A percentile compares a stretch with the other conserved stretches of the same genome.
Conservation (phyloP, 108 stramenopile genomes). For the Cyclotella sp. region DNA sequence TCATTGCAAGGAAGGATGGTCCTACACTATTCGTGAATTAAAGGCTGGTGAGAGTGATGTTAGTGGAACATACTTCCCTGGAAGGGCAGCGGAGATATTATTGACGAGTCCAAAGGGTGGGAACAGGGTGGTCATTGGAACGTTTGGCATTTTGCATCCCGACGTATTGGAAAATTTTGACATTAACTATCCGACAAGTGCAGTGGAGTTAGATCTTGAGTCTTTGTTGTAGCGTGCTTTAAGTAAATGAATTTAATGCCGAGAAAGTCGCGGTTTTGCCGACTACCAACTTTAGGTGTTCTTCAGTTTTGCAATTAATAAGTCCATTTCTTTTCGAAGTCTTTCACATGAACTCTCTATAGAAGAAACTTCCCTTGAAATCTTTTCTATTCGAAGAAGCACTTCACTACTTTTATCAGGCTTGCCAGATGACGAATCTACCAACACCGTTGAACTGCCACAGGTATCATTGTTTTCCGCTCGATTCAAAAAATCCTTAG, state of each 20-base stretch:
- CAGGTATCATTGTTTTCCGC: neutral
- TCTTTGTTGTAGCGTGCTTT: slow-evolving; percentile 69
- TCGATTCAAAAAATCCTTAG: slow-evolving; percentile 22
- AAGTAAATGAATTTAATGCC: neutral
- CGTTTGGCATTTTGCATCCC: slow-evolving; percentile 97
- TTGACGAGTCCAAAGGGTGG: slow-evolving; percentile 68
- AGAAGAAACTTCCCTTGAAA: slow-evolving; percentile 1
- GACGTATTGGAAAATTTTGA: slow-evolving; percentile 94
- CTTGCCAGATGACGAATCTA: neutral
- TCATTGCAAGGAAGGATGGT: slow-evolving; percentile 83
- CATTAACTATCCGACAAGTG: slow-evolving; percentile 87
- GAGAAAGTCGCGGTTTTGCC: no score
- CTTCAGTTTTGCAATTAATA: slow-evolving; percentile 4
- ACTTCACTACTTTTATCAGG: neutral
- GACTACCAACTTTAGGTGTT: neutral
- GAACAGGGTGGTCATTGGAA: slow-evolving; percentile 73
- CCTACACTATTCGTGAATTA: slow-evolving; percentile 73
- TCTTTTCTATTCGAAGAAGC: slow-evolving; percentile 9
- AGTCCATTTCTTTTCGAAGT: slow-evolving; percentile 11
- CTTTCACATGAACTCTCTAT: slow-evolving; percentile 14
- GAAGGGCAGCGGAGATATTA: slow-evolving; percentile 94
- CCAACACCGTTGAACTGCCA: neutral
- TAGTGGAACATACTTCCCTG: slow-evolving; percentile 93
- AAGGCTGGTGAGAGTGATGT: slow-evolving; percentile 53
- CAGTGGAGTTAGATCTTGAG: slow-evolving; percentile 95